Conservation (phyloP, 2,329 filamentous ascomycete species). For the Alternaria postmessia region DNA sequence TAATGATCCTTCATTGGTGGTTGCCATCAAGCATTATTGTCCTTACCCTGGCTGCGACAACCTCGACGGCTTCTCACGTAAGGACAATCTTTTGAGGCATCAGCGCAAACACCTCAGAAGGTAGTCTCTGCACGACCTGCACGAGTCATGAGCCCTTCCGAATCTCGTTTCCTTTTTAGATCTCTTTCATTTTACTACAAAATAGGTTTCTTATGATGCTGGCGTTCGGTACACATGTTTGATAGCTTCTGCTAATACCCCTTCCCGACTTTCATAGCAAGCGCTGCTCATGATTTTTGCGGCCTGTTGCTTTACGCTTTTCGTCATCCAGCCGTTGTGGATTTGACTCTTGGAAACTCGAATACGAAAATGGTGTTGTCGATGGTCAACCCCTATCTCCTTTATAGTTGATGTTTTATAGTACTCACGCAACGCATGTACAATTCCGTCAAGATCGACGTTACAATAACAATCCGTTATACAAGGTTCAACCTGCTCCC, state of each 20-base stretch:
- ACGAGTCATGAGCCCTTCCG: background rate
- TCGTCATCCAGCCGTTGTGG: background rate
- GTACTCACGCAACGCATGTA: background rate
- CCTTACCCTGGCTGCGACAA: constrained; percentile 37
- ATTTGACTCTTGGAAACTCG: background rate
- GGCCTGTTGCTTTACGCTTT: background rate
- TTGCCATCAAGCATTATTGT: constrained; percentile 30
- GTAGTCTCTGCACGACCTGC: constrained; percentile 1
- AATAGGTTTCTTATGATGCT: background rate
- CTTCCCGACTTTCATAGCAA: constrained; percentile 2
- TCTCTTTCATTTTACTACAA: background rate
- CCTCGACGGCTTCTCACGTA: constrained; percentile 44
- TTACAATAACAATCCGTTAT: background rate
- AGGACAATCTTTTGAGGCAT: constrained; percentile 47
- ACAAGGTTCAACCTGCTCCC: background rate
- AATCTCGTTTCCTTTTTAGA: background rate
- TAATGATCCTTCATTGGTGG: constrained; percentile 21
- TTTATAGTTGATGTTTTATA: background rate
- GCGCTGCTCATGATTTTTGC: constrained; percentile 5
- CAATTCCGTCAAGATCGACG: background rate
- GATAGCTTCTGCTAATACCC: constrained; percentile 4
- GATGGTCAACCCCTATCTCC: background rate
- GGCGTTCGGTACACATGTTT: background rate
- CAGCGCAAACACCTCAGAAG: constrained; percentile 37
- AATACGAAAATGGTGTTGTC: background rate